phyloP scores from a whole-genome alignment of 352 stramenopile genomes.

The Globisporangium yorkense region DNA sequence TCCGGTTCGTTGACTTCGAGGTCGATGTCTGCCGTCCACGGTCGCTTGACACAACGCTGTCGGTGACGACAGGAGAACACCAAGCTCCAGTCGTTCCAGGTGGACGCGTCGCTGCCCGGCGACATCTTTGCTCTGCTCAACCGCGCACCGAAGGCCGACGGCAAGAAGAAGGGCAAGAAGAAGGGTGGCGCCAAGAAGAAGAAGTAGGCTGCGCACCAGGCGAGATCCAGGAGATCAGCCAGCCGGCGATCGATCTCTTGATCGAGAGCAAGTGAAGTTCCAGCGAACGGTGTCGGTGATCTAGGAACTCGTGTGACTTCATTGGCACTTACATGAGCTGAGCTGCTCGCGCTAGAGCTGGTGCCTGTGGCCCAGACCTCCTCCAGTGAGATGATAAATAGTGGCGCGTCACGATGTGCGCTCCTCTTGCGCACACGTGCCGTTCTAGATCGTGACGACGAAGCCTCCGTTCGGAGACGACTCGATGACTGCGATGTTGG shows the following conservation, averaged over 20 bases:
- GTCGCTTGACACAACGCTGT: no score
- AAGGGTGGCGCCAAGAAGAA: constrained; percentile 69
- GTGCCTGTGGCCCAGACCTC: no score
- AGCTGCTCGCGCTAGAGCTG: background rate
- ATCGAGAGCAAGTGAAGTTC: no score
- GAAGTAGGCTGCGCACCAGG: constrained; percentile 21
- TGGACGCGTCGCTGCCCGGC: constrained; percentile 62
- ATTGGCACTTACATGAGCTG: background rate
- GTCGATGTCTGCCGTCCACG: no score
- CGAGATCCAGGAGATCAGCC: background rate
- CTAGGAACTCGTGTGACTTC: background rate
- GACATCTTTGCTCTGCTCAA: constrained; percentile 75
- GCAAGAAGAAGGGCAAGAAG: constrained; percentile 79
- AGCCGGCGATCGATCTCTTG: background rate
- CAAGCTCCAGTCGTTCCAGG: constrained; percentile 68
- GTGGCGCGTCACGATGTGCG: background rate
- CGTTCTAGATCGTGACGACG: constrained; percentile 50
- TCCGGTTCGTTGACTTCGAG: constrained; percentile 19
- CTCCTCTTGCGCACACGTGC: background rate
- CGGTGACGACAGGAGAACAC: constrained; percentile 31
- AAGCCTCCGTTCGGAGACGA: constrained; percentile 49
- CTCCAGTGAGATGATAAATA: background rate
- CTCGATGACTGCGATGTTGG: constrained; percentile 28
- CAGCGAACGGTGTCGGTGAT: no score
- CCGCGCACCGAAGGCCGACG: constrained; percentile 54